Conservation (phyloP, 1,139 yeast species). For the Meyerozyma carpophila region DNA sequence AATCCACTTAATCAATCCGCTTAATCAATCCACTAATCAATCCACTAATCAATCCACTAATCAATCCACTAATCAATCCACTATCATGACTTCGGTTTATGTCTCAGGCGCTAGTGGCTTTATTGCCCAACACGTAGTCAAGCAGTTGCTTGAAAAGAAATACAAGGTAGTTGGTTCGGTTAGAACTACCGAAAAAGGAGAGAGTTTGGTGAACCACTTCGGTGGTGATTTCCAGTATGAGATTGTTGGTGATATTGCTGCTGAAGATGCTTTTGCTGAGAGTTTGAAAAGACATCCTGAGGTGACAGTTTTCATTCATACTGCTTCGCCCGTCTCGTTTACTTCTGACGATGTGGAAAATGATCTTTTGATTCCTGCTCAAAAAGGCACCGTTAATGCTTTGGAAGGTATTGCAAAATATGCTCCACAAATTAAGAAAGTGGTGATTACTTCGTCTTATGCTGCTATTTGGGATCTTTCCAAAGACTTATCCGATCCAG, state of each 20-base stretch:
- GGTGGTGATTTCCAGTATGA: slow-evolving; percentile 20
- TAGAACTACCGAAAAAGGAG: slow-evolving; percentile 10
- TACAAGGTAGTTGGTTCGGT: slow-evolving; percentile 11
- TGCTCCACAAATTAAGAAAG: slow-evolving; percentile 15
- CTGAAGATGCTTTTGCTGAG: slow-evolving; percentile 28
- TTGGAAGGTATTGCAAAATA: slow-evolving; percentile 19
- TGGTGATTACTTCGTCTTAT: slow-evolving; percentile 19
- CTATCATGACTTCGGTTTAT: slow-evolving; percentile 4
- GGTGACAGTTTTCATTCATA: slow-evolving; percentile 30
- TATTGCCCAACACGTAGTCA: slow-evolving; percentile 9
- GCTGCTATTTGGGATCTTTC: slow-evolving; percentile 15
- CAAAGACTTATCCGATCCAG: slow-evolving; percentile 14
- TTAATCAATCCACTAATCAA: too few relatives aligned
- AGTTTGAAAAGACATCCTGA: slow-evolving; percentile 25
- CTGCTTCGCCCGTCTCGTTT: slow-evolving; percentile 36
- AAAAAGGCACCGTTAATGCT: slow-evolving; percentile 16
- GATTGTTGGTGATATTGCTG: slow-evolving; percentile 29
- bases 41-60: too few relatives aligned
- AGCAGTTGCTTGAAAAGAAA: slow-evolving; percentile 6
- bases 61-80: too few relatives aligned
- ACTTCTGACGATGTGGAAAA: slow-evolving; percentile 13
- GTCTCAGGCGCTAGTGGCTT: slow-evolving; percentile 13
- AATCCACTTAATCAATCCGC: too few relatives aligned
- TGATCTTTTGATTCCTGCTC: slow-evolving; percentile 9
- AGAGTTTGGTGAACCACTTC: slow-evolving; percentile 14